Conservation (phyloP, 2,329 filamentous ascomycete genomes). For the Ceratocystis variospora region DNA sequence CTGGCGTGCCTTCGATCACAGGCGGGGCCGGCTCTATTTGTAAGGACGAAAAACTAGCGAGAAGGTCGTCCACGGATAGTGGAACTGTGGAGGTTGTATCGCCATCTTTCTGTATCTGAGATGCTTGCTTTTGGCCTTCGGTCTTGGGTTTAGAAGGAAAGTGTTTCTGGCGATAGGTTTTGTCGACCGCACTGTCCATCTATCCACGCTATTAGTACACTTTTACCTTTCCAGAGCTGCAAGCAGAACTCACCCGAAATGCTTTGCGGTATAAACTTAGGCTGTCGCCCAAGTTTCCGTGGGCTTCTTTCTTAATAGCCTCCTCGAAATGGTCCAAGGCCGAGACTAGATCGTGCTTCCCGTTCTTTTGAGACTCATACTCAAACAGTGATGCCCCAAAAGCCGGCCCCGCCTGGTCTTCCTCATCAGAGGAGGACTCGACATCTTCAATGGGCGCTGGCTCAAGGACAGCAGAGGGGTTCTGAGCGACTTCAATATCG, state of each 20-base stretch:
- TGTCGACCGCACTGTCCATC: constrained; percentile 76
- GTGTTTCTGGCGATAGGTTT: constrained; percentile 79
- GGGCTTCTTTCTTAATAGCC: constrained; percentile 75
- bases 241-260: constrained; percentile 50
- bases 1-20: constrained; percentile 53
- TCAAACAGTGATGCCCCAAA: constrained; percentile 15
- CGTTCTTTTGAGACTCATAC: not conserved
- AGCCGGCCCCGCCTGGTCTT: constrained; percentile 12
- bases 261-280: constrained; percentile 77
- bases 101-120: constrained; percentile 15
- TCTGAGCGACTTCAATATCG: constrained; percentile 19
- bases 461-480: constrained; percentile 20
- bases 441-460: constrained; percentile 24
- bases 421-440: constrained; percentile 20
- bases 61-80: constrained; percentile 51
- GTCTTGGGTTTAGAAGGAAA: constrained; percentile 47
- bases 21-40: constrained; percentile 55
- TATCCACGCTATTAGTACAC: constrained; percentile 27
- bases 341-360: constrained; percentile 44
- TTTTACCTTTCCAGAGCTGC: not conserved
- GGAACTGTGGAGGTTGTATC: constrained; percentile 21
- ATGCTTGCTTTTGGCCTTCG: constrained; percentile 8
- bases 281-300: constrained; percentile 80
- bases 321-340: constrained; percentile 87
- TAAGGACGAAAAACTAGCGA: constrained; percentile 58